A percentile compares a stretch with the other conserved stretches of the same genome.
phyloP scores from a whole-genome alignment of 1,139 yeast species.

The Lodderomyces metapsilosis region DNA sequence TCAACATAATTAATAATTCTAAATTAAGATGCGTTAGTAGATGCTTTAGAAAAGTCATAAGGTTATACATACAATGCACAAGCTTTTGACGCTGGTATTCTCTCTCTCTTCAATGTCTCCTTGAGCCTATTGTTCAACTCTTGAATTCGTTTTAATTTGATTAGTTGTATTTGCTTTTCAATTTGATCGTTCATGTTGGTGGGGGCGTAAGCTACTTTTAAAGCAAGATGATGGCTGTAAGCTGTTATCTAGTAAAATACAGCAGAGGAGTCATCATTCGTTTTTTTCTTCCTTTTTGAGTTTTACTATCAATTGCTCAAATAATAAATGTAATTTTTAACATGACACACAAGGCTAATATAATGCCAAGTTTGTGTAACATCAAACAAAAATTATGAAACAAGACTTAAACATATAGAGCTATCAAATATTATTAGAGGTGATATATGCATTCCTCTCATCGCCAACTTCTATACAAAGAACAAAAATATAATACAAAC shows the following conservation, averaged over 20 bases:
- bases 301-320: neutral
- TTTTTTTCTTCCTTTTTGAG: neutral
- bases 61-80: slow-evolving; percentile 45
- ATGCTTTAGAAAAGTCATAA: too few species aligned
- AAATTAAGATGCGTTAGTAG: slow-evolving; percentile 8
- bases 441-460: too few species aligned
- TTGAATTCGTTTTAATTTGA: slow-evolving; percentile 63
- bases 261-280: neutral
- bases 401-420: too few species aligned
- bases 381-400: neutral
- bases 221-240: too few species aligned
- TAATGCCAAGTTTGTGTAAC: slow-evolving; percentile 2
- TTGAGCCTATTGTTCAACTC: slow-evolving; percentile 58
- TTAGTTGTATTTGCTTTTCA: slow-evolving; percentile 30
- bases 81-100: slow-evolving; percentile 71
- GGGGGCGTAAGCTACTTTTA: too few species aligned
- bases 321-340: neutral
- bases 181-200: slow-evolving; percentile 19
- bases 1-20: slow-evolving; percentile 45
- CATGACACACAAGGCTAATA: too few species aligned
- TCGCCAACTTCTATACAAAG: slow-evolving; percentile 30
- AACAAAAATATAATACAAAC: slow-evolving; percentile 70
- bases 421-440: too few species aligned
- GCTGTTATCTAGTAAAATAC: too few species aligned
- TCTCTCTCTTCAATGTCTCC: slow-evolving; percentile 52